These are phyloP conservation scores for Thraustochytrium sp. DNA, from an alignment of 352 stramenopile genomes.

Conservation along the genomic window DNA sequence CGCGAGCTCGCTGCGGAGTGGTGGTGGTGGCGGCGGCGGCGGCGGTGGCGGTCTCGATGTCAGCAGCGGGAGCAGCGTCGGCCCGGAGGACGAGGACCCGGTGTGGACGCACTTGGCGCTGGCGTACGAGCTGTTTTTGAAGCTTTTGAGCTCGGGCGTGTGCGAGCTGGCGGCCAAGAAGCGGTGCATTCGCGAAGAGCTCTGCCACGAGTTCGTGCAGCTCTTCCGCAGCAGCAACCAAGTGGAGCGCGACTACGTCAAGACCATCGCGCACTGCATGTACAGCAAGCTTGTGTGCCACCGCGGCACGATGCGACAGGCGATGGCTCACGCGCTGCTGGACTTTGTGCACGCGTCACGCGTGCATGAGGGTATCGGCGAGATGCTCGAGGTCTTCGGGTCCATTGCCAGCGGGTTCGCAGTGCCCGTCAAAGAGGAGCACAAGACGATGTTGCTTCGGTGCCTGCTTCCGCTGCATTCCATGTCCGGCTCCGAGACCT, in stretches of 20 bases:
- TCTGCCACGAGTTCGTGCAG: conserved; percentile 89
- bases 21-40: too few species aligned
- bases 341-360: conserved; percentile 96
- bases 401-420: conserved; percentile 99
- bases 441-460: conserved; percentile 86
- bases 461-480: conserved; percentile 96
- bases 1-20: background rate
- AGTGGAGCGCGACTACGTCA: conserved; percentile 96
- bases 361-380: conserved; percentile 82
- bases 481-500: conserved; percentile 89
- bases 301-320: conserved; percentile 92
- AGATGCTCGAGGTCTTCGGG: conserved; percentile 96
- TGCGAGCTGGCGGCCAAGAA: conserved; percentile 91
- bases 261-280: conserved; percentile 98
- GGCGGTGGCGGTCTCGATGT: background rate
- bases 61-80: background rate
- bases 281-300: conserved; percentile 99
- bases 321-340: conserved; percentile 97
- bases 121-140: conserved; percentile 97
- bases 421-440: conserved; percentile 94
- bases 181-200: conserved; percentile 79
- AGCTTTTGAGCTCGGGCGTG: conserved; percentile 92
- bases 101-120: conserved; percentile 91
- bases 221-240: conserved; percentile 94
- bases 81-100: conserved; percentile 85